phyloP scores from a whole-genome alignment of 2,329 filamentous ascomycete genomes.

The Aureobasidium lini region DNA sequence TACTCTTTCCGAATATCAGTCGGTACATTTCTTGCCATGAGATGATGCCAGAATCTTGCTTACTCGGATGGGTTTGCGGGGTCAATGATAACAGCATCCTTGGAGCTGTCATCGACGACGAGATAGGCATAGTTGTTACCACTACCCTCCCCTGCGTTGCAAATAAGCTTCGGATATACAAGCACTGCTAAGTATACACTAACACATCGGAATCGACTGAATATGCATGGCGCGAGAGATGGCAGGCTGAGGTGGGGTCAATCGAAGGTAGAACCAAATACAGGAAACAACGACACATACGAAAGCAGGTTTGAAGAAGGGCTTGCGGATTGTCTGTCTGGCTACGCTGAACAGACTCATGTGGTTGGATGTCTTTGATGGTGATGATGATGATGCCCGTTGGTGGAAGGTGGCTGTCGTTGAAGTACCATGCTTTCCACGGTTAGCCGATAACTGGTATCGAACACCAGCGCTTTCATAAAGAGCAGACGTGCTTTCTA shows the following conservation, averaged over 20 bases:
- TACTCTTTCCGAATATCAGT: slow-evolving; percentile 38
- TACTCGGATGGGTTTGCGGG: slow-evolving; percentile 73
- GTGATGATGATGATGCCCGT: not conserved
- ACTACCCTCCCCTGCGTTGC: slow-evolving; percentile 58
- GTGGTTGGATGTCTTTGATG: not conserved
- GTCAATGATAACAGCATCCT: slow-evolving; percentile 59
- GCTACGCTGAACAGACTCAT: slow-evolving; percentile 8
- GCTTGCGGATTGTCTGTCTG: slow-evolving; percentile 9
- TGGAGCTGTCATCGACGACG: slow-evolving; percentile 43
- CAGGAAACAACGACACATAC: slow-evolving; percentile 4
- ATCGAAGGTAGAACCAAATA: slow-evolving; percentile 3
- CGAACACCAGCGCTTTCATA: not conserved
- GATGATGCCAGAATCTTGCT: slow-evolving; percentile 22
- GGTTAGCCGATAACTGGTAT: not conserved
- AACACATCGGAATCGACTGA: slow-evolving; percentile 84
- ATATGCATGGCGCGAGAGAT: slow-evolving; percentile 60
- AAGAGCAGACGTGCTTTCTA: not conserved
- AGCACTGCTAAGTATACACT: slow-evolving; percentile 24
- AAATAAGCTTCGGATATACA: not conserved
- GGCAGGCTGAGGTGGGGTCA: slow-evolving; percentile 13
- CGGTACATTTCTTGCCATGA: not conserved
- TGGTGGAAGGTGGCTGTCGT: not conserved
- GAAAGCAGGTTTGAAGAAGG: slow-evolving; percentile 2
- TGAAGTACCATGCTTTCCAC: not conserved
- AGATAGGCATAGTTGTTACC: slow-evolving; percentile 78